Percentiles rank a stretch among this genome's conserved stretches.
Evolutionary conservation across 768 basidiomycete species (phyloP).

Genomic region (Lactarius hatsudake): DNA sequence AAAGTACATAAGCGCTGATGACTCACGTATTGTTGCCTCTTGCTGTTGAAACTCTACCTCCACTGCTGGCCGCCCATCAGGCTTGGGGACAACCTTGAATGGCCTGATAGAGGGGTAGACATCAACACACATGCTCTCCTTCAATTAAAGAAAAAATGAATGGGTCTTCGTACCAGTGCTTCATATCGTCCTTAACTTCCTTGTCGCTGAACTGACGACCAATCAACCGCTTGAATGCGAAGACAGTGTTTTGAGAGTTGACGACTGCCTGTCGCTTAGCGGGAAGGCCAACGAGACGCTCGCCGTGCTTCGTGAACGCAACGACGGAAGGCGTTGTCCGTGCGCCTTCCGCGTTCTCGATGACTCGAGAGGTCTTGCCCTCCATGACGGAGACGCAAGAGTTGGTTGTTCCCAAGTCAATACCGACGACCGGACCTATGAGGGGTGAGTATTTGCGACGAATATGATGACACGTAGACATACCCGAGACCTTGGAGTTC

Average conservation of each 20-base stretch:
- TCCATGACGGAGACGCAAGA: constrained; percentile 95
- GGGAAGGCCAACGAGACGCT: constrained; percentile 92
- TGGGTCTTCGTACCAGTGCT: constrained; percentile 60
- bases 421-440: constrained; percentile 86
- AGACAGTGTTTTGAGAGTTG: constrained; percentile 91
- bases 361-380: constrained; percentile 89
- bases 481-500: constrained; percentile 92
- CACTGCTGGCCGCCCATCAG: constrained; percentile 75
- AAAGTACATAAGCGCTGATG: not conserved
- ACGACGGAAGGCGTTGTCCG: constrained; percentile 98
- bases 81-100: constrained; percentile 69
- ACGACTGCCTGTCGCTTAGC: constrained; percentile 98
- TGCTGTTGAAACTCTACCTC: constrained; percentile 84
- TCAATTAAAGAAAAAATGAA: not conserved
- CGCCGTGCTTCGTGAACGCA: constrained; percentile 97
- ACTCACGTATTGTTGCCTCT: constrained; percentile 76
- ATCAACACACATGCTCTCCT: not conserved
- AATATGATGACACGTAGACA: constrained; percentile 29
- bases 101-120: constrained; percentile 48
- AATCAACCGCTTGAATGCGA: constrained; percentile 91
- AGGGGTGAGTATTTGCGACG: constrained; percentile 5
- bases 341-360: constrained; percentile 97
- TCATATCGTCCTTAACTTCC: constrained; percentile 89
- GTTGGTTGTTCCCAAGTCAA: constrained; percentile 94
- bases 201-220: constrained; percentile 91